Percentiles rank a stretch among this genome's conserved stretches.
Evolutionary conservation across 139 green algal species (phyloP).

Genomic region (Diplosphaera chodatii): DNA sequence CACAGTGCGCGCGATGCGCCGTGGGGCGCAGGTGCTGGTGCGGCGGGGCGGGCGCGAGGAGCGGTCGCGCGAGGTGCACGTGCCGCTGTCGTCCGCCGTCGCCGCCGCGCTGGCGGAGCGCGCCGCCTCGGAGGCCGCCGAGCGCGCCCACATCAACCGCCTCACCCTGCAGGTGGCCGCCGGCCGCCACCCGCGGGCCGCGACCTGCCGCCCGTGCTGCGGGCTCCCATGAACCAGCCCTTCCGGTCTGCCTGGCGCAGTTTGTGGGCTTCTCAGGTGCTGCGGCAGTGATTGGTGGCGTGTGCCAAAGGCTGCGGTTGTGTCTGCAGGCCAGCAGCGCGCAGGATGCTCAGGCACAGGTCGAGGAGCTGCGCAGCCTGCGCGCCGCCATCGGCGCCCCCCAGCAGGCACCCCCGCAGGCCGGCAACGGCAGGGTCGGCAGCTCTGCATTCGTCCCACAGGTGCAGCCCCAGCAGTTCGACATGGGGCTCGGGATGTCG

Average conservation of each 20-base stretch:
- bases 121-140: conserved; percentile 49
- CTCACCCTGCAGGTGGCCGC: conserved; percentile 64
- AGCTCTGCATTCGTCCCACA: too few species aligned
- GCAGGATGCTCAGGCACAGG: background rate
- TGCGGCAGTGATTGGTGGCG: too few species aligned
- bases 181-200: too few species aligned
- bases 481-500: too few species aligned
- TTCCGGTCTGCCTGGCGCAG: too few species aligned
- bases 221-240: too few species aligned
- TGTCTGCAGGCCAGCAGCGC: background rate
- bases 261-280: too few species aligned
- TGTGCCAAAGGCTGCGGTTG: too few species aligned
- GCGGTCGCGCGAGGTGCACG: conserved; percentile 32
- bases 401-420: background rate
- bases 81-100: conserved; percentile 39
- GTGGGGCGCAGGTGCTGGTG: conserved; percentile 33
- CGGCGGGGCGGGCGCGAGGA: conserved; percentile 29
- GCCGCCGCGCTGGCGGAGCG: conserved; percentile 30
- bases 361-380: background rate
- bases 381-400: background rate
- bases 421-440: background rate
- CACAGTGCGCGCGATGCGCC: background rate
- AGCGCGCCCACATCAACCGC: conserved; percentile 72
- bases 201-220: too few species aligned
- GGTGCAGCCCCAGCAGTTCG: too few species aligned